Evolutionary conservation across 2,329 filamentous ascomycete genomes (phyloP).

Genomic region (Epichloe glyceriae): DNA sequence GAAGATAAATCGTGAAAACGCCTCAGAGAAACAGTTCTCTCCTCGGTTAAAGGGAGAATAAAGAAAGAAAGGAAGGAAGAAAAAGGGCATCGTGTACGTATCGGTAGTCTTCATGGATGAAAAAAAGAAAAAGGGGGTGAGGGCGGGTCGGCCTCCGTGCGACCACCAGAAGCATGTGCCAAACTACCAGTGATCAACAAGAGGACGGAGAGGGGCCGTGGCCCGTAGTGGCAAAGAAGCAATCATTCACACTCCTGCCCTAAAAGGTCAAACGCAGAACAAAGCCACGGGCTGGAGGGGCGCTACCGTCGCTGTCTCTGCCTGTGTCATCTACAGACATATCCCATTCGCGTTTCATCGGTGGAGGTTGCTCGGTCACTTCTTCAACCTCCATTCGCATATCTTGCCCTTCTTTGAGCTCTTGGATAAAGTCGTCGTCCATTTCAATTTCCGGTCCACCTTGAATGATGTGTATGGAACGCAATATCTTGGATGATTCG

Average conservation of each 20-base stretch:
- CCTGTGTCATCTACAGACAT: conserved; percentile 43
- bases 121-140: too few species aligned
- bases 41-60: background rate
- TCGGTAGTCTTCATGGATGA: background rate
- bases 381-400: conserved; percentile 62
- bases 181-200: background rate
- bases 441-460: conserved; percentile 72
- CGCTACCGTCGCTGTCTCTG: conserved; percentile 10
- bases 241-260: background rate
- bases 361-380: conserved; percentile 19
- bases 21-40: background rate
- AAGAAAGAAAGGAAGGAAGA: background rate
- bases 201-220: background rate
- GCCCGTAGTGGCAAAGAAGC: background rate
- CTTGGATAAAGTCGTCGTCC: conserved; percentile 77
- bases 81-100: background rate
- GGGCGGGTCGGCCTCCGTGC: background rate
- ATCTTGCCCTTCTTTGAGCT: conserved; percentile 81
- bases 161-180: background rate
- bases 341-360: conserved; percentile 45
- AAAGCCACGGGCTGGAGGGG: conserved; percentile 5
- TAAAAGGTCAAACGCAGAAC: conserved; percentile 11
- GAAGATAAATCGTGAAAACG: background rate
- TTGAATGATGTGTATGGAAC: conserved; percentile 58
- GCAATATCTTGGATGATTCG: conserved; percentile 56